Base-by-base conservation (phyloP, 305 asterid species). In the Fraxinus sp. region DNA sequence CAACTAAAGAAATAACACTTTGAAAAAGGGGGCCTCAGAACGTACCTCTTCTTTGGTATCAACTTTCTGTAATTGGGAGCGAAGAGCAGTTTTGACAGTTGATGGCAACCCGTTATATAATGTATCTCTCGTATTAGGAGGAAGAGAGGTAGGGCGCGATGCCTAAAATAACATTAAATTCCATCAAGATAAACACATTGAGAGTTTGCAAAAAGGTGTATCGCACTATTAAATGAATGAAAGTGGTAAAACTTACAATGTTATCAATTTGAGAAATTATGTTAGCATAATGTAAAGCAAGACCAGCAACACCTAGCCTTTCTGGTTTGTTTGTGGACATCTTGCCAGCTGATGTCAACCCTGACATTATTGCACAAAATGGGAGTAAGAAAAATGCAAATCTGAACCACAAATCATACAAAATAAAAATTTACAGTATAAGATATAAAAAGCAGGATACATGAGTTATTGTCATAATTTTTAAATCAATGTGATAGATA, bases 271-370 rank as follows among this genome's bases (percentile, higher is more conserved):
- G 97, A 84, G 94, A 93, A 83, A 96, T 88, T 85, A 96, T 87
- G 92, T 93, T 96, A 79, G 99, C 99, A 84, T 96, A 96, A 87
- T 96, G 99, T 81, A 96, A 89, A 84, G 99, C 97, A 77, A 96
- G 98, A 87, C 99, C 98, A 59, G 98, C 97, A 77, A 43, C 92
- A 64, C 99, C 99, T 18, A 96, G 88, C 87, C 97, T 89, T 86
- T 96, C 97, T 80, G 93, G 87, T 86, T 89, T 91, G 78, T 83
- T 90, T 33, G 83, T 49, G 28, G 90, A 79, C 75, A 86, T 91
- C 86, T 87, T 91, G 88, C 87, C 86, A 83, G 83, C 85, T 57
- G 90, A 86, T 3, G 83, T 80, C 70, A 85, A 86, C 20, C 94
- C 98, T 94, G 92, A 84, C 30, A 64, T 80, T 62, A 77, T 52